A percentile compares a stretch with the other conserved stretches of the same genome.
phyloP scores from a whole-genome alignment of 1,284 basidiomycete species.

The Meripilus lineatus region DNA sequence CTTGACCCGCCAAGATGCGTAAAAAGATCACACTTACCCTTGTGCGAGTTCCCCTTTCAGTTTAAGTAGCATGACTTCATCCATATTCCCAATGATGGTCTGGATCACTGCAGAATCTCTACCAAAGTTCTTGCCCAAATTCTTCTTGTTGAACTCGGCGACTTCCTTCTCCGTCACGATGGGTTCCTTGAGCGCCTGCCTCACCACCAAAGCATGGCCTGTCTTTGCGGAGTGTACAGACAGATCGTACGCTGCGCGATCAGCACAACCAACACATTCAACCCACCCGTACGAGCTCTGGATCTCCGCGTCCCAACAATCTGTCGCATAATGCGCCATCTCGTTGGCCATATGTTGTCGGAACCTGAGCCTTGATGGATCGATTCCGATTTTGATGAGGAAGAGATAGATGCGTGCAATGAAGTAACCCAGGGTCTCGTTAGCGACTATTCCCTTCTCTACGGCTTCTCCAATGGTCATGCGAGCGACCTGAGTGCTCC shows the following conservation, averaged over 20 bases:
- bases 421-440: conserved; percentile 98
- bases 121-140: conserved; percentile 87
- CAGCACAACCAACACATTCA: conserved; percentile 99
- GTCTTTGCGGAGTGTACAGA: conserved; percentile 54
- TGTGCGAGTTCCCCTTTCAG: conserved; percentile 74
- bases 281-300: conserved; percentile 96
- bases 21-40: conserved; percentile 47
- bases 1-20: conserved; percentile 11
- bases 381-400: conserved; percentile 89
- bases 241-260: conserved; percentile 94
- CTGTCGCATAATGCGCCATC: conserved; percentile 98
- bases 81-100: conserved; percentile 64
- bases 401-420: conserved; percentile 90
- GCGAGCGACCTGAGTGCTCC: conserved; percentile 60
- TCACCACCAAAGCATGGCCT: conserved; percentile 73
- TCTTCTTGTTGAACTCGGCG: conserved; percentile 84
- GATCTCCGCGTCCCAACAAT: conserved; percentile 99
- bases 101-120: conserved; percentile 76
- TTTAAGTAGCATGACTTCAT: conserved; percentile 64
- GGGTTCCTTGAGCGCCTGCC: conserved; percentile 83
- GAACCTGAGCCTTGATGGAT: conserved; percentile 85
- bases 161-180: conserved; percentile 70
- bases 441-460: conserved; percentile 82
- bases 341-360: conserved; percentile 97
- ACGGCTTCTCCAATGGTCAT: conserved; percentile 92